Evolutionary conservation across 139 green algal species (phyloP).

Genomic region (Coelastrella sp.): DNA sequence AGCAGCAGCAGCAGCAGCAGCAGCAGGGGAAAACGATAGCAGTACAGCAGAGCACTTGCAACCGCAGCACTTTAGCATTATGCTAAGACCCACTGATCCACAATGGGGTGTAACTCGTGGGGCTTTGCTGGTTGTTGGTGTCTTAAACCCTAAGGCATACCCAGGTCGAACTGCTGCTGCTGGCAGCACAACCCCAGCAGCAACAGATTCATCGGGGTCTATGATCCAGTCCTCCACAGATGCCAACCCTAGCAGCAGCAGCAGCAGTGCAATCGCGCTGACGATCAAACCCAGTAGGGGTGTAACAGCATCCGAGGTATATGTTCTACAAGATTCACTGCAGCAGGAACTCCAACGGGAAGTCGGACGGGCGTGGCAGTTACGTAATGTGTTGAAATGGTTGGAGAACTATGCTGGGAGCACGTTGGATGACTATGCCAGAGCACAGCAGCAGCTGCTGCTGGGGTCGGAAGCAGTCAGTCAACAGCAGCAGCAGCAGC

Average conservation of each 20-base stretch:
- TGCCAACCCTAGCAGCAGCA: not conserved
- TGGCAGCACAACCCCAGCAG: not conserved
- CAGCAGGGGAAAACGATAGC: no score
- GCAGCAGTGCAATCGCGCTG: not conserved
- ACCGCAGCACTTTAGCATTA: slow-evolving; percentile 11
- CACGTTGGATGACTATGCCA: not conserved
- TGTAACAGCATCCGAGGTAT: slow-evolving; percentile 32
- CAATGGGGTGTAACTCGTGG: slow-evolving; percentile 17
- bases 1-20: not conserved
- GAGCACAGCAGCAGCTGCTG: slow-evolving; percentile 17
- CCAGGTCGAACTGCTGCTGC: not conserved
- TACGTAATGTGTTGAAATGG: not conserved
- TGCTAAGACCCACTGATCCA: slow-evolving; percentile 30
- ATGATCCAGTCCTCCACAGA: not conserved
- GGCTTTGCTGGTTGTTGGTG: slow-evolving; percentile 7
- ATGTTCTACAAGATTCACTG: slow-evolving; percentile 4
- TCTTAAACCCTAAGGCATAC: not conserved
- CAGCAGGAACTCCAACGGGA: not conserved
- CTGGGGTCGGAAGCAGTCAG: not conserved
- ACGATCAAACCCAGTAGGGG: not conserved
- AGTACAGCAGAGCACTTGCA: not conserved
- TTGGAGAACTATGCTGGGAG: slow-evolving; percentile 34
- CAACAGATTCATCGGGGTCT: not conserved
- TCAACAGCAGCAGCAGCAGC: not conserved
- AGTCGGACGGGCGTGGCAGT: not conserved